Conservation (phyloP, 441 rosid genomes). For the Aquilaria agallochum region DNA sequence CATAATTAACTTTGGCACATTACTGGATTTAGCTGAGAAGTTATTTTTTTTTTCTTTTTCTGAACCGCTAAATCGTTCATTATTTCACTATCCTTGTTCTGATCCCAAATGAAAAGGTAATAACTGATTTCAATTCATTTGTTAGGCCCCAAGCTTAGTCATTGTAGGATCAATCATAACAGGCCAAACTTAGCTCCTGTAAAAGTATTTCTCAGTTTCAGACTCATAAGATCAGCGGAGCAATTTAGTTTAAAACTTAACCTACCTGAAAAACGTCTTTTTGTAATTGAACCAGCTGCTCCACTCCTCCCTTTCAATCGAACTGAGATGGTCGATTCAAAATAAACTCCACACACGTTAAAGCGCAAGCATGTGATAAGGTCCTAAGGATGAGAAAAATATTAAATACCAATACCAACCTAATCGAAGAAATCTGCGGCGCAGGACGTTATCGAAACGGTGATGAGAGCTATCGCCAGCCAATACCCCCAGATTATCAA, state of each 20-base stretch:
- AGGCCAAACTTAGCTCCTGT: no score
- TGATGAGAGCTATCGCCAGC: constrained; percentile 42
- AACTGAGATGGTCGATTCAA: constrained; percentile 30
- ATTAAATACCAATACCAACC: constrained; percentile 27
- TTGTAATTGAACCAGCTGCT: constrained; percentile 27
- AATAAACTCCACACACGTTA: neutral
- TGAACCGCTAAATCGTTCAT: no score
- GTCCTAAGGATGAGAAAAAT: no score
- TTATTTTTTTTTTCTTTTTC: no score
- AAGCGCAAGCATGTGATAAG: no score
- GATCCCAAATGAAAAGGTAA: no score
- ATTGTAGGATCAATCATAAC: no score
- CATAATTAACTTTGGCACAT: neutral
- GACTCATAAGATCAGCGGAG: neutral
- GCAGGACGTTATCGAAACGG: constrained; percentile 64
- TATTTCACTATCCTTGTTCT: no score
- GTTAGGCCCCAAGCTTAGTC: no score
- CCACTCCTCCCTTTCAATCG: constrained; percentile 41
- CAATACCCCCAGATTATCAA: constrained; percentile 59
- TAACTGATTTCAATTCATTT: no score
- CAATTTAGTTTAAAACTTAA: neutral
- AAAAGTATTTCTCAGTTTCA: no score
- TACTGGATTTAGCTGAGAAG: no score
- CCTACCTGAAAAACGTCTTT: constrained; percentile 39
- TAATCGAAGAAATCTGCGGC: constrained; percentile 75